Percentiles rank a stretch among this genome's conserved stretches.
Evolutionary conservation across 257 asterid genomes (phyloP).

Genomic region (Solanum peruvianum): DNA sequence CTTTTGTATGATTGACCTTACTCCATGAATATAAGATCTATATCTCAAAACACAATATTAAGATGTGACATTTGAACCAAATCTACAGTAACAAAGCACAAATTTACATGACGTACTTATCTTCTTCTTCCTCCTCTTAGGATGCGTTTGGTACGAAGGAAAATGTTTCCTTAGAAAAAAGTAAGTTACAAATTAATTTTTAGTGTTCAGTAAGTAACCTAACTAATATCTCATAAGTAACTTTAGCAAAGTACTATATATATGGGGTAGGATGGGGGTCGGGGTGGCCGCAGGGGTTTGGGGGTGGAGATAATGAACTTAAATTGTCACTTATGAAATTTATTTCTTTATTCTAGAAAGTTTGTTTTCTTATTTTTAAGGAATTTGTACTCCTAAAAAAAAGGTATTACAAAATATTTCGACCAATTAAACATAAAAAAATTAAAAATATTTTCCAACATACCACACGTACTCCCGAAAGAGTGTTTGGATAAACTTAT

Average conservation of each 20-base stretch:
- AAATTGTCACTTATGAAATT: neutral
- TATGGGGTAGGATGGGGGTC: neutral
- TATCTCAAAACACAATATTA: neutral
- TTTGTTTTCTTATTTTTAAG: neutral
- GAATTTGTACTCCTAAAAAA: neutral
- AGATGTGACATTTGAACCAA: neutral
- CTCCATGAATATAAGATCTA: neutral
- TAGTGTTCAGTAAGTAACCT: neutral
- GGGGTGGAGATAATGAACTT: neutral
- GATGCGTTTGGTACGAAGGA: neutral
- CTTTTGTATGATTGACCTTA: neutral
- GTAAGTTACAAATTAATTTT: neutral
- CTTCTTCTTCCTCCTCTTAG: neutral
- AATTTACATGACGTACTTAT: neutral
- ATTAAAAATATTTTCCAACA: neutral
- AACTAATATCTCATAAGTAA: neutral
- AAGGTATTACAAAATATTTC: neutral
- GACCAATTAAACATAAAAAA: neutral
- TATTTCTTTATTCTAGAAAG: neutral
- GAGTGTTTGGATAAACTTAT: neutral
- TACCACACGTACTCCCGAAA: neutral
- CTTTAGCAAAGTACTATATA: neutral
- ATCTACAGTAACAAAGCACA: neutral
- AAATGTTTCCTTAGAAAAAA: neutral
- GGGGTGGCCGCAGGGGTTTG: neutral